These are phyloP conservation scores for Pleurozium schreberi DNA, from an alignment of 225 moss, liverwort and hornwort genomes.

Conservation along the genomic window DNA sequence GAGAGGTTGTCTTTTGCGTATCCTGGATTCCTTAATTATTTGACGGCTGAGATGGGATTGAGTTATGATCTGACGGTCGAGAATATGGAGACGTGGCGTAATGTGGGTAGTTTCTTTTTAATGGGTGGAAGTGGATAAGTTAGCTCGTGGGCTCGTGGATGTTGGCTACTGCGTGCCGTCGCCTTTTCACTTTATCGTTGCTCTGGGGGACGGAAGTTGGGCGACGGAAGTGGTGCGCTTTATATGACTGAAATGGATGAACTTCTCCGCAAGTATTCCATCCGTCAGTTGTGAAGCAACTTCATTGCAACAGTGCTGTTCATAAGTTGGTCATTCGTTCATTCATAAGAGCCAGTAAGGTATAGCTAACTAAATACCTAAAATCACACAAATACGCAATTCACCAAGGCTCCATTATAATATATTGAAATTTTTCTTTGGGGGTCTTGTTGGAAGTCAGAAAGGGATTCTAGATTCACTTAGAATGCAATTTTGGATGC, in stretches of 20 bases:
- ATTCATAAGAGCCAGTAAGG: no score
- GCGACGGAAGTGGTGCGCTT: background rate
- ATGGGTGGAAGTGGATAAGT: conserved; percentile 11
- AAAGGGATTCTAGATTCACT: no score
- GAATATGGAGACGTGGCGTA: background rate
- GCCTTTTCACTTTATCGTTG: background rate
- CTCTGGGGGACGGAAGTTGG: background rate
- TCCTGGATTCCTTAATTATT: fast-evolving
- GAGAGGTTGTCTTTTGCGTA: background rate
- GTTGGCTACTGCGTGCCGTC: background rate
- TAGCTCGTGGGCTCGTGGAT: background rate
- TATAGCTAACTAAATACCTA: no score
- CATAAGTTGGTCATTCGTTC: no score
- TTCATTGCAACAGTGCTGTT: no score
- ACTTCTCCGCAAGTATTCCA: no score
- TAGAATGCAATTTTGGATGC: no score
- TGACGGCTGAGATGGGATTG: background rate
- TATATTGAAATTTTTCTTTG: no score
- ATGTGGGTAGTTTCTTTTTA: background rate
- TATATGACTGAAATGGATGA: background rate
- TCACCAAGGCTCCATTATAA: no score
- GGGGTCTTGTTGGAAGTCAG: no score
- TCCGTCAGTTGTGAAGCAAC: no score
- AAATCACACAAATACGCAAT: no score
- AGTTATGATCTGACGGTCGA: background rate